Conservation (phyloP, 2,329 filamentous ascomycete species). For the Xylariaceae sp. region DNA sequence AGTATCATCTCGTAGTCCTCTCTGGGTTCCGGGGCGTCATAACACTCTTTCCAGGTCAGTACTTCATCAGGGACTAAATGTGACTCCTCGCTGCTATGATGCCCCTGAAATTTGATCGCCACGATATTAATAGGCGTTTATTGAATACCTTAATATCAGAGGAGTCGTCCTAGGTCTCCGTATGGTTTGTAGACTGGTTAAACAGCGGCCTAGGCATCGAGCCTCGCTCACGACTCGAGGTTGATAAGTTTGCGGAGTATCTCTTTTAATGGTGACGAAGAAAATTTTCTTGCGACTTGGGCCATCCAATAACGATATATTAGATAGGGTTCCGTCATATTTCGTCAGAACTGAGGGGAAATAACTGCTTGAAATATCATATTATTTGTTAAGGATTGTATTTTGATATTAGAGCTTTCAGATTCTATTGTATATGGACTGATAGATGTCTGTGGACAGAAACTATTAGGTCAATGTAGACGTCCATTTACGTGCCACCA, state of each 20-base stretch:
- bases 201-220: conserved; percentile 1
- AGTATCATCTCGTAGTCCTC: conserved; percentile 1
- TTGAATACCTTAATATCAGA: not conserved
- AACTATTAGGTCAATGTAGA: no score
- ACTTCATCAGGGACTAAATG: conserved; percentile 3
- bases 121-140: not conserved
- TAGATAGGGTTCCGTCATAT: no score
- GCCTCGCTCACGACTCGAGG: not conserved
- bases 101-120: conserved; percentile 1
- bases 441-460: no score
- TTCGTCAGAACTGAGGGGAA: no score
- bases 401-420: no score
- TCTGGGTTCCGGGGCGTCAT: not conserved
- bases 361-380: no score
- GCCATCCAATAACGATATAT: not conserved
- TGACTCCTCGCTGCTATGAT: not conserved
- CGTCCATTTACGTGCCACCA: no score
- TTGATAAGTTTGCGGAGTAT: not conserved
- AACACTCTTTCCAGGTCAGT: conserved; percentile 1
- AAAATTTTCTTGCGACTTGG: not conserved
- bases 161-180: conserved; percentile 1
- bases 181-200: not conserved
- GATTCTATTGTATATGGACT: no score
- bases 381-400: no score
- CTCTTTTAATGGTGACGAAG: not conserved